Evolutionary conservation across 305 asterid species (phyloP).

Genomic region (Stenogyne calaminthoides): DNA sequence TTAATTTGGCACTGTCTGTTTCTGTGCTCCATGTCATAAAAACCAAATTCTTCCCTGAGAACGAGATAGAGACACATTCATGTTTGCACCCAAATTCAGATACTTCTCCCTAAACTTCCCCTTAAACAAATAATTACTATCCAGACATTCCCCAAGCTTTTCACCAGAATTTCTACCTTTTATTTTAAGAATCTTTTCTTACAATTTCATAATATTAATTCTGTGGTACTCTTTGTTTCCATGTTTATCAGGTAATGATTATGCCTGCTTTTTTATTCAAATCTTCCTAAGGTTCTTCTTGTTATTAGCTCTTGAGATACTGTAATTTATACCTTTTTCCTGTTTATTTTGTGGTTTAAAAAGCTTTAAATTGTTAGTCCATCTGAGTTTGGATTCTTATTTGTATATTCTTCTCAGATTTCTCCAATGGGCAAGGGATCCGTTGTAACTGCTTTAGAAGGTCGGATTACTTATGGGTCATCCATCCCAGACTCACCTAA

Average conservation of each 20-base stretch:
- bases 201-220: background rate
- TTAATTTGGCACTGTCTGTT: background rate
- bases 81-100: background rate
- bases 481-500: constrained; percentile 75
- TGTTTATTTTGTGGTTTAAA: constrained; percentile 4
- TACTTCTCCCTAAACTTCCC: background rate
- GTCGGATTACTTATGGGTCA: constrained; percentile 68
- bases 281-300: constrained; percentile 9
- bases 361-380: constrained; percentile 22
- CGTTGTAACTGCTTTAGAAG: constrained; percentile 65
- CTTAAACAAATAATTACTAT: background rate
- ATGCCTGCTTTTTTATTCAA: background rate
- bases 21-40: background rate
- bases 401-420: constrained; percentile 44
- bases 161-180: constrained; percentile 9
- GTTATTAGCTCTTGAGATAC: background rate
- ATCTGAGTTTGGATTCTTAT: constrained; percentile 8
- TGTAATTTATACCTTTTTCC: background rate
- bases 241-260: background rate
- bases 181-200: background rate
- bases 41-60: background rate
- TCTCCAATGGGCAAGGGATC: constrained; percentile 76
- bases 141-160: background rate
- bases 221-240: background rate
- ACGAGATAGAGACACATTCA: background rate